phyloP scores from a whole-genome alignment of 331 rosid species.

The Erythrophleum ivorense region DNA sequence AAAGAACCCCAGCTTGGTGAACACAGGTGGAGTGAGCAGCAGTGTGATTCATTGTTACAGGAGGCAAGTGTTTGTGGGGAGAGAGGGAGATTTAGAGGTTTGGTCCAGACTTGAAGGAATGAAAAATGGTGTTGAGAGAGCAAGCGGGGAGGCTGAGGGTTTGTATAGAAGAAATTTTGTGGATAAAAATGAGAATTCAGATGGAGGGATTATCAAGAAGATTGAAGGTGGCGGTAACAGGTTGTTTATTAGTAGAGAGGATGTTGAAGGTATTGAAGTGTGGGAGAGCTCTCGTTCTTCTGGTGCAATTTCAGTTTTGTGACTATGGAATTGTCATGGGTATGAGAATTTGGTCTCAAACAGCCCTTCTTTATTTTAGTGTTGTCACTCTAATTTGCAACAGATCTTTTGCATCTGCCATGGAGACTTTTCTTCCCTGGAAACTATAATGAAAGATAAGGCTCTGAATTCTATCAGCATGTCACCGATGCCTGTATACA shows the following conservation, averaged over 20 bases:
- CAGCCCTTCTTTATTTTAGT: neutral
- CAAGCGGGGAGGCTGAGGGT: slow-evolving; percentile 41
- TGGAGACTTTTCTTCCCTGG: neutral
- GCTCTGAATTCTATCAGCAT: neutral
- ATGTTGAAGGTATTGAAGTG: slow-evolving; percentile 85
- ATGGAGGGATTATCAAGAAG: slow-evolving; percentile 71
- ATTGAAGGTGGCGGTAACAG: slow-evolving; percentile 95
- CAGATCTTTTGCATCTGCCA: neutral
- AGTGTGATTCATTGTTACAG: slow-evolving; percentile 61
- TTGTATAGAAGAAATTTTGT: slow-evolving; percentile 78
- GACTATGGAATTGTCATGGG: slow-evolving; percentile 28
- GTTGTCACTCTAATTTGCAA: neutral
- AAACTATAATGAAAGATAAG: neutral
- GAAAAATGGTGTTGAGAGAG: slow-evolving; percentile 42
- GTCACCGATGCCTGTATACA: neutral
- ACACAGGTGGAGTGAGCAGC: slow-evolving; percentile 31
- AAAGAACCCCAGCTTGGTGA: slow-evolving; percentile 68
- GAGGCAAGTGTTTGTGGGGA: slow-evolving; percentile 77
- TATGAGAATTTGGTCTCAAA: neutral
- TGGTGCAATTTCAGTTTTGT: slow-evolving; percentile 50
- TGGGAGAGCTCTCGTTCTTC: slow-evolving; percentile 85
- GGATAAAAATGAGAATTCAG: slow-evolving; percentile 67
- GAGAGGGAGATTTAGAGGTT: slow-evolving; percentile 86
- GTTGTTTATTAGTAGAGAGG: slow-evolving; percentile 78
- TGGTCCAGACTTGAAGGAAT: slow-evolving; percentile 61